phyloP scores from a whole-genome alignment of 2,329 filamentous ascomycete genomes.

The Claviceps pazoutovae region DNA sequence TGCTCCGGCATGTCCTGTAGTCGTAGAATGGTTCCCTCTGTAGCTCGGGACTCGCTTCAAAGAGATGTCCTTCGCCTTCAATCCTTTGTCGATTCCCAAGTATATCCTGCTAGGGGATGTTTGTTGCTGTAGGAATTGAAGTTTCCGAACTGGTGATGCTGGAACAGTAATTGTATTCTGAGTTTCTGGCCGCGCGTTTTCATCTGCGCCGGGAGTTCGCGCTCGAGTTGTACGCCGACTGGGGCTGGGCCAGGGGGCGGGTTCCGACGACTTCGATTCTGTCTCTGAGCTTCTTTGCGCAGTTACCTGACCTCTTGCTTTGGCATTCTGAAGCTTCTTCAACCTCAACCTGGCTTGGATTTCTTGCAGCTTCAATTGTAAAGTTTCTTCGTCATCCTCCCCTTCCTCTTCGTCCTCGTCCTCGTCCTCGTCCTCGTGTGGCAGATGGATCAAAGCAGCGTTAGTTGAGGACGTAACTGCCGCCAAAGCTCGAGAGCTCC shows the following conservation, averaged over 20 bases:
- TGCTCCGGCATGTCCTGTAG: slow-evolving; percentile 16
- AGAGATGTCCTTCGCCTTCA: slow-evolving; percentile 69
- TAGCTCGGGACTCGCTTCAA: slow-evolving; percentile 55
- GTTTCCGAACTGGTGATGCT: slow-evolving; percentile 53
- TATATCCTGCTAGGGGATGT: slow-evolving; percentile 68
- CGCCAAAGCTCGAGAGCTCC: slow-evolving; percentile 9
- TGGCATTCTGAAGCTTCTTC: slow-evolving; percentile 64
- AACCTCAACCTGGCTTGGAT: slow-evolving; percentile 80
- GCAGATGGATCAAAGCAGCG: slow-evolving; percentile 20
- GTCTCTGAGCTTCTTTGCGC: slow-evolving; percentile 11
- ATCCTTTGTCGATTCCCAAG: slow-evolving; percentile 80
- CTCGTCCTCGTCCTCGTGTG: slow-evolving; percentile 20
- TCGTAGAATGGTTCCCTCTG: slow-evolving; percentile 14
- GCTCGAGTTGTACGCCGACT: slow-evolving; percentile 11
- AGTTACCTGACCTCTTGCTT: slow-evolving; percentile 9
- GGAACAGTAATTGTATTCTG: slow-evolving; percentile 54
- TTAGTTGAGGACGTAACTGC: slow-evolving; percentile 5
- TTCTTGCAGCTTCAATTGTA: slow-evolving; percentile 73
- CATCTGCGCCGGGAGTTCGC: slow-evolving; percentile 15
- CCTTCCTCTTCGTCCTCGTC: slow-evolving; percentile 33
- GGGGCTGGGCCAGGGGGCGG: slow-evolving; percentile 10
- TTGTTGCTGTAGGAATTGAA: slow-evolving; percentile 35
- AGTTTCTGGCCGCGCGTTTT: slow-evolving; percentile 8
- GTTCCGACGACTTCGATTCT: slow-evolving; percentile 7
- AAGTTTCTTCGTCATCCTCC: slow-evolving; percentile 68